A percentile compares a stretch with the other conserved stretches of the same genome.
phyloP scores from a whole-genome alignment of 306 rosid genomes.

The Morella rubra region DNA sequence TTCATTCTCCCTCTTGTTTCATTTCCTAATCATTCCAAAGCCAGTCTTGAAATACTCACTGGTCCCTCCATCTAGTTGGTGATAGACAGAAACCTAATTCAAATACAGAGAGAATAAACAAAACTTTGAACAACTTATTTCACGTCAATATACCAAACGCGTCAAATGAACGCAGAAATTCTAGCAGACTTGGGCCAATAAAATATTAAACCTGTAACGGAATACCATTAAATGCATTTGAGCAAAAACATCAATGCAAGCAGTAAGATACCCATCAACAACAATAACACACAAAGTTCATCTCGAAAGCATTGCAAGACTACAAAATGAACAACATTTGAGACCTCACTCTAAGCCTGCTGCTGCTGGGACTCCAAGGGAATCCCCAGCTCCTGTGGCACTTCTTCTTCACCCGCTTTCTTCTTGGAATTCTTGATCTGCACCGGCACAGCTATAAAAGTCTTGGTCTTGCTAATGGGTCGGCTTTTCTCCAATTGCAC shows the following conservation, averaged over 20 bases:
- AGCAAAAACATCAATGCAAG: constrained; percentile 6
- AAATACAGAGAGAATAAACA: background rate
- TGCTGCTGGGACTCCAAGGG: constrained; percentile 73
- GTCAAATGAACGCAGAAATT: background rate
- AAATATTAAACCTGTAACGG: background rate
- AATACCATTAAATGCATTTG: background rate
- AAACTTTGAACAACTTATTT: background rate
- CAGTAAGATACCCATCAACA: constrained; percentile 14
- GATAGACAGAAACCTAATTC: background rate
- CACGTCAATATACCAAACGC: background rate
- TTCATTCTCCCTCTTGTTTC: background rate
- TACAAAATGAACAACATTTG: constrained; percentile 16
- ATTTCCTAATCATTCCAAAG: background rate
- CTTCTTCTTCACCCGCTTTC: constrained; percentile 10
- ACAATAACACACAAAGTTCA: background rate
- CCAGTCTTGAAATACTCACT: background rate
- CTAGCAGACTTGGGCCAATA: background rate
- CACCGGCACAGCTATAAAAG: constrained; percentile 66
- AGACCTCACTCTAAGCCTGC: constrained; percentile 24
- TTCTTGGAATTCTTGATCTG: constrained; percentile 32
- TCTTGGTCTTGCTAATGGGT: constrained; percentile 89
- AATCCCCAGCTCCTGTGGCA: constrained; percentile 46
- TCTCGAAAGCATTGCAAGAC: constrained; percentile 3
- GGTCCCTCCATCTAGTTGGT: background rate
- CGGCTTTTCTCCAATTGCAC: constrained; percentile 72